phyloP scores from a whole-genome alignment of 306 rosid species.

The Cucurbita moschata region DNA sequence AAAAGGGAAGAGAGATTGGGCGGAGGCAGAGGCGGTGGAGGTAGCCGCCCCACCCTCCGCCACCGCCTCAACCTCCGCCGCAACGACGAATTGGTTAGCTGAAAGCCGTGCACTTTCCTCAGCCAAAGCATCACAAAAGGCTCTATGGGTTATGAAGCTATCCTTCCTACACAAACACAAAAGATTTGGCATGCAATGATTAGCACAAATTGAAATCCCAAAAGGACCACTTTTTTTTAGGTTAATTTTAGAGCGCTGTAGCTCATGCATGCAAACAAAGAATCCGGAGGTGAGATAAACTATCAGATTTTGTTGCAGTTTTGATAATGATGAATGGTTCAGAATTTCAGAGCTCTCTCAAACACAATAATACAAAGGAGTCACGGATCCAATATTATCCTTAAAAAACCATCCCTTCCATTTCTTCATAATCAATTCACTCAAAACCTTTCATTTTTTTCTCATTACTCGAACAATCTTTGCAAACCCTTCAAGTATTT shows the following conservation, averaged over 20 bases:
- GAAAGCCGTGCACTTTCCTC: conserved; percentile 77
- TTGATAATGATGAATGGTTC: not conserved
- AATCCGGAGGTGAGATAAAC: not conserved
- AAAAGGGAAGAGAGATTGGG: conserved; percentile 48
- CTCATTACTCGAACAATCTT: not conserved
- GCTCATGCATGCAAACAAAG: not conserved
- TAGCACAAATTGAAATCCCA: not conserved
- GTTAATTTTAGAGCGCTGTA: not conserved
- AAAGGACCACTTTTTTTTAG: not conserved
- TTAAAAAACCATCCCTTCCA: not conserved
- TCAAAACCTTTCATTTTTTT: not conserved
- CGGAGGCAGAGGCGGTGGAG: not conserved
- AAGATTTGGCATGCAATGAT: not conserved
- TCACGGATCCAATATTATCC: not conserved
- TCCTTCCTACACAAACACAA: conserved; percentile 48
- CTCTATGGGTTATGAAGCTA: conserved; percentile 90
- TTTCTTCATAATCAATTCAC: not conserved
- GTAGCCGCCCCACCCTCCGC: not conserved
- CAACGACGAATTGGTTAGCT: conserved; percentile 28
- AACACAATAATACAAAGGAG: not conserved
- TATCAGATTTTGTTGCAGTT: not conserved
- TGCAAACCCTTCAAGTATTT: not conserved
- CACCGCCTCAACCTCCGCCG: not conserved
- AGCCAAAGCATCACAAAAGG: conserved; percentile 91
- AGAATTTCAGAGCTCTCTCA: not conserved